Evolutionary conservation across 2,329 filamentous ascomycete genomes (phyloP).

Genomic region (Juglanconis sp.): DNA sequence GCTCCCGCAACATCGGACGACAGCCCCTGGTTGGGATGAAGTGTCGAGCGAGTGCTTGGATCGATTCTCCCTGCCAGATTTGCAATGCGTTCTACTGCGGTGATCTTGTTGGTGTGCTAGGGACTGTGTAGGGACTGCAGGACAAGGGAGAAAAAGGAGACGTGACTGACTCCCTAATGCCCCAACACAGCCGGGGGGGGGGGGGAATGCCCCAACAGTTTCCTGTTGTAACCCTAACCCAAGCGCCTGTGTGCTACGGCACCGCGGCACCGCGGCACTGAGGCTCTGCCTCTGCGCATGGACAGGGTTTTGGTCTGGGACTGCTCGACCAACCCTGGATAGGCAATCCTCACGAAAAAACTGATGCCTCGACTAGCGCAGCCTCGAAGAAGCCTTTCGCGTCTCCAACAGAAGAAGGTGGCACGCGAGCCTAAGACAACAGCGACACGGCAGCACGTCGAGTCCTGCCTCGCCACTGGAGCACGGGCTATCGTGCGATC

Average conservation of each 20-base stretch:
- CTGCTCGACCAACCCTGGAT: background rate
- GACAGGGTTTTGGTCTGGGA: no score
- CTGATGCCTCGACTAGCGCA: background rate
- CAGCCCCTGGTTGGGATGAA: background rate
- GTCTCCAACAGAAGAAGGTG: background rate
- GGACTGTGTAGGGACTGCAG: no score
- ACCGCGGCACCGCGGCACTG: no score
- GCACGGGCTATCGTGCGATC: slow-evolving; percentile 6
- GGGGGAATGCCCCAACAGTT: no score
- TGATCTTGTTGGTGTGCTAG: no score
- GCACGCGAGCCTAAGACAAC: slow-evolving; percentile 5
- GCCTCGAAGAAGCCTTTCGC: background rate
- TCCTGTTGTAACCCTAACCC: no score
- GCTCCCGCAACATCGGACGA: slow-evolving; percentile 10
- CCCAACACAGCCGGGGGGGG: no score
- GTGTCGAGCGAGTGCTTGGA: background rate
- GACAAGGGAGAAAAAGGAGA: no score
- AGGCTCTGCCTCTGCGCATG: no score
- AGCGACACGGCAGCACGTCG: slow-evolving; percentile 1
- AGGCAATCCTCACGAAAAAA: slow-evolving; percentile 2
- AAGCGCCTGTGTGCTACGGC: no score
- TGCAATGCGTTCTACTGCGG: background rate
- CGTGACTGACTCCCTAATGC: no score
- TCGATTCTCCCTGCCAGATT: background rate
- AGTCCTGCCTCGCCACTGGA: background rate